Base-by-base conservation (phyloP, 2,329 filamentous ascomycete genomes). In the Sporothrix euskadiensis region DNA sequence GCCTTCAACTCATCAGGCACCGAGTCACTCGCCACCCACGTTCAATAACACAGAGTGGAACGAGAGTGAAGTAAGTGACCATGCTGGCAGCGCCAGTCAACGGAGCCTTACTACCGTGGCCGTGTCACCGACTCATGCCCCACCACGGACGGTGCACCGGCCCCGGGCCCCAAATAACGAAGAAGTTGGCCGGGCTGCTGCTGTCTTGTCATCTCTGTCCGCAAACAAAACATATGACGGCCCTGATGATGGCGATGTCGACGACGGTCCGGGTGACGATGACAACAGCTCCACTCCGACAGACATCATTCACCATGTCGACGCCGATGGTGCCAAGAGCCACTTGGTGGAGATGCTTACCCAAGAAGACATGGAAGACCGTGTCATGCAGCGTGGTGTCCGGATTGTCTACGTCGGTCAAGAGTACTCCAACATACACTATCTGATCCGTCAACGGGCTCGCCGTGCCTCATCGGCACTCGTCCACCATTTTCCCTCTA, bases 401-500 rank as follows among this genome's bases (percentile, higher is more conserved):
- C 74, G 74, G 39, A 83, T 86, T 12, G 86, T 85, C 73, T 88
- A 86, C 76, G 86, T 88, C 61, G 86, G 86, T 7, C 85, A 85
- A 72, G 86, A 87, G 75, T 83, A 86, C 74, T 88, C 86, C 47
- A 88, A 88, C 74, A 82, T 88, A 76, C 86, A 86, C 72, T 87
- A 87, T 75, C 79, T 88, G 57, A 83, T 88, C 39, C 84, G 85
- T 14, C 86, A 87, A 74, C 84, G 85, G 74, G 79, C 80, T 12
- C 74, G 78, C 14, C 59, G 22, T 59, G 79, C 35, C 74, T 77
- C 39, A 75, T 77, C 71, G 10, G 41, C 73, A 2, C 72, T 73
- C 0, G 78, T 80, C 4, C 77, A 80, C 39, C 82, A 84, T 75
- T 83, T 79, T 78, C 83, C 77, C 75, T 85, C 76, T 79, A 83